Base-by-base conservation (phyloP, 2,329 filamentous ascomycete species). In the Colletotrichum cereale region DNA sequence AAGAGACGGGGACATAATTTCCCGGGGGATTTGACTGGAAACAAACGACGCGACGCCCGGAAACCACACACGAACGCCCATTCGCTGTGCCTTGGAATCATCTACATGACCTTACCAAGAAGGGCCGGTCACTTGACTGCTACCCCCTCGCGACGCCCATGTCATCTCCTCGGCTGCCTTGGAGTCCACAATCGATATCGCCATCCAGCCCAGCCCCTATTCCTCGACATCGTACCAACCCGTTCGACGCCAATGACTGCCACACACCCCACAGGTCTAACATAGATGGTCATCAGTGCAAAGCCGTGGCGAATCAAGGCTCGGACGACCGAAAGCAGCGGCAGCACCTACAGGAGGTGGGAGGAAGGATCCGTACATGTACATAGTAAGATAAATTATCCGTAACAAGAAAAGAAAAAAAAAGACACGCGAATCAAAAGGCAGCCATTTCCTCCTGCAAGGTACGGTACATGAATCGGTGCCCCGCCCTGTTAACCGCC, bases 361-460 rank as follows among this genome's bases (percentile, higher is more conserved):
- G 24, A 11, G 12, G 12, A 8, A 31, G n/a, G 11, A 3, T n/a
- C n/a, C n/a, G n/a, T n/a, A n/a, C n/a, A n/a, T n/a, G n/a, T n/a
- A n/a, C n/a, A n/a, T n/a, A n/a, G n/a, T n/a, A n/a, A n/a, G n/a
- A n/a, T n/a, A n/a, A n/a, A n/a, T n/a, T n/a, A n/a, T n/a, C n/a
- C n/a, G n/a, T 11, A 7, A n/a, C 10, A 2, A 24, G 12, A 21
- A 34, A n/a, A 12, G 12, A 34, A 53, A 6, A 10, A 34, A 11
- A 24, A 11, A 21, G 40, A n/a, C 56, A 31, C 56, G 38, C 18
- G 26, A 12, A 34, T 5, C 31, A 55, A 21, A 50, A 44, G 31
- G 14, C 42, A 64, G 66, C 60, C 34, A 50, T 60, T 42, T 52
- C 44, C 57, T 67, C 50, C 65, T 68, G 60, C 60, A 68, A 64